Evolutionary conservation across 225 moss, liverwort and hornwort species (phyloP), one percentile per base, ranked within the genome.

Genomic region (Bryoerythrophyllum caledonicum): DNA sequence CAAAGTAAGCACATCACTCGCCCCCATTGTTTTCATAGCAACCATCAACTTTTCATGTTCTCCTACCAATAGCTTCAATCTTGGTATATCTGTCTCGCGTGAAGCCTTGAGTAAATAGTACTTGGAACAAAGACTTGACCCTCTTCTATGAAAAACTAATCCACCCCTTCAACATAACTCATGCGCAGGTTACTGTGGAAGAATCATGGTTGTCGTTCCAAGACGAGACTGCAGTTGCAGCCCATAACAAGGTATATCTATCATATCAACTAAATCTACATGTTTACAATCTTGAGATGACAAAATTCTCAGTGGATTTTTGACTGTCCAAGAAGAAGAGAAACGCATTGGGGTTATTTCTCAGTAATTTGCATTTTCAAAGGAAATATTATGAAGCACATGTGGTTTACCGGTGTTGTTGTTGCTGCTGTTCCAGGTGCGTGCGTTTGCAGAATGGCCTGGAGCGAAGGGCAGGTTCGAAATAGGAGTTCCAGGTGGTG

Each of bases 371-470:
- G 59, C 59, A 26, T 30, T n/a, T n/a, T n/a, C n/a, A n/a, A n/a
- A n/a, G n/a, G n/a, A n/a, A n/a, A n/a, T n/a, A n/a, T n/a, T 60
- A 61, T 64, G 32, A 70, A 26, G 27, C 35, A 35, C n/a, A n/a
- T 60, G 14, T 75, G 38, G 8, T 23, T 67, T 9, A 23, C 10
- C 65, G 24, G 23, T 72, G 24, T 20, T 27, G 15, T 43, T 23
- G 58, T 55, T 60, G 63, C 54, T 61, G 32, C 32, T 67, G 66
- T 37, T 60, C 24, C 89, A 95, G 99, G 95, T 99, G 60, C 93
- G 99, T 24, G 99, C 99, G 60, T 87, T 99, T 78, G 87, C 99
- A 76, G 99, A 92, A 52, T 99, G 99, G 99, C 99, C 99, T 57
- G 99, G 99, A 74, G 86, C 92, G 0, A 93, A 90, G 81, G 84